Evolutionary conservation across 2,329 filamentous ascomycete species (phyloP).

Genomic region (Fusarium nurragi): DNA sequence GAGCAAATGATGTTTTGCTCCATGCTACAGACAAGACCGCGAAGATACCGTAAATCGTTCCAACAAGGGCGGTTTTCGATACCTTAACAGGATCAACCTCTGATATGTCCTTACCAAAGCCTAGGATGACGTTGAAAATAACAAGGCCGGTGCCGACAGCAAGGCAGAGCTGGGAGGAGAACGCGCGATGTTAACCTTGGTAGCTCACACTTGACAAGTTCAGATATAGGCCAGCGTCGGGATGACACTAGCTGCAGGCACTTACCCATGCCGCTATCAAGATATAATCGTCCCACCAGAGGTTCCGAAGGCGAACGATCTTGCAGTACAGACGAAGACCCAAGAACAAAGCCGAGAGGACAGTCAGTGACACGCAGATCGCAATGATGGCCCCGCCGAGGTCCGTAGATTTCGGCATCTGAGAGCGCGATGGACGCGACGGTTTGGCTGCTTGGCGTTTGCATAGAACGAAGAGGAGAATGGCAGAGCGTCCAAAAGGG

Average conservation of each 20-base stretch:
- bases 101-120: neutral
- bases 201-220: accelerated
- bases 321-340: constrained; percentile 2
- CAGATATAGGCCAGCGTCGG: neutral
- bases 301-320: neutral
- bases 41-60: neutral
- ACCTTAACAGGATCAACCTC: neutral
- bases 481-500: no score
- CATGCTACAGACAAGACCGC: neutral
- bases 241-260: neutral
- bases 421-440: neutral
- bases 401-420: neutral
- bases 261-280: constrained; percentile 7
- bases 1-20: constrained; percentile 8
- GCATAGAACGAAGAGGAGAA: no score
- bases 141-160: neutral
- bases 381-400: neutral
- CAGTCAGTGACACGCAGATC: neutral
- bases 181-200: accelerated
- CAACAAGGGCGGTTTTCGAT: neutral
- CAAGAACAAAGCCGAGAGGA: neutral
- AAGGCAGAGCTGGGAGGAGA: neutral
- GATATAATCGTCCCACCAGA: constrained; percentile 13
- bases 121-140: neutral
- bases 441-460: neutral